These are phyloP conservation scores for Aspergillus egyptiacus DNA, from an alignment of 495 filamentous ascomycete genomes.

Conservation along the genomic window DNA sequence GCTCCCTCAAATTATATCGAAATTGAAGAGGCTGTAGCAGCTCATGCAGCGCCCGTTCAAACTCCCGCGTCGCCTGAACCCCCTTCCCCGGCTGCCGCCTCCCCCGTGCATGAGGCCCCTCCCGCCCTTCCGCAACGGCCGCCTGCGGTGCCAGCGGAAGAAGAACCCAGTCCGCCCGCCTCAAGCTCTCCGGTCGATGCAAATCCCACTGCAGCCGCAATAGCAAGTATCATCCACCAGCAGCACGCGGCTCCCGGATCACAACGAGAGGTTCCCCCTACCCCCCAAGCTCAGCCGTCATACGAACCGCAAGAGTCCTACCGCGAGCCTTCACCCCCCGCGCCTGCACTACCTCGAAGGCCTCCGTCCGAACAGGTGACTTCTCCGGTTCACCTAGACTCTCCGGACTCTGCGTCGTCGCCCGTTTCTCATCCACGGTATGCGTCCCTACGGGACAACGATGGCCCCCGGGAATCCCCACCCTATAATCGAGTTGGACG, in stretches of 20 bases:
- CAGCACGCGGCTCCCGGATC: slow-evolving; percentile 36
- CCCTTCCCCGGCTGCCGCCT: slow-evolving; percentile 25
- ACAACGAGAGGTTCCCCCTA: slow-evolving; percentile 30
- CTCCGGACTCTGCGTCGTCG: slow-evolving; percentile 33
- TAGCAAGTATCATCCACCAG: slow-evolving; percentile 65
- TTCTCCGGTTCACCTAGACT: slow-evolving; percentile 47
- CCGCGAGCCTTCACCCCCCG: slow-evolving; percentile 50
- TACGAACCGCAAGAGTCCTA: slow-evolving; percentile 49
- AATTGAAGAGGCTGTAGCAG: slow-evolving; percentile 32
- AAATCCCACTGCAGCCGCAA: slow-evolving; percentile 64
- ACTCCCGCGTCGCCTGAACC: slow-evolving; percentile 23
- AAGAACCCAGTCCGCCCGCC: slow-evolving; percentile 21
- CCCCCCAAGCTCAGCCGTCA: slow-evolving; percentile 37
- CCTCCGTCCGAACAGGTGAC: slow-evolving; percentile 56
- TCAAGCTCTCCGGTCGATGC: slow-evolving; percentile 28
- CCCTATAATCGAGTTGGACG: slow-evolving; percentile 51
- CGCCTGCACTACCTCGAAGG: slow-evolving; percentile 62
- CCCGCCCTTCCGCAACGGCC: slow-evolving; percentile 39
- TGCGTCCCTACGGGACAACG: slow-evolving; percentile 21
- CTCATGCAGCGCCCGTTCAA: slow-evolving; percentile 19
- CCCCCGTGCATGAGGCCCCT: slow-evolving; percentile 14
- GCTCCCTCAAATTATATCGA: slow-evolving; percentile 98
- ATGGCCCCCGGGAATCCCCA: slow-evolving; percentile 48
- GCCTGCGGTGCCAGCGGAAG: slow-evolving; percentile 16
- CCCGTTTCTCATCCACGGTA: slow-evolving; percentile 23